phyloP scores from a whole-genome alignment of 306 rosid species.

The Erythrophleum fordii region DNA sequence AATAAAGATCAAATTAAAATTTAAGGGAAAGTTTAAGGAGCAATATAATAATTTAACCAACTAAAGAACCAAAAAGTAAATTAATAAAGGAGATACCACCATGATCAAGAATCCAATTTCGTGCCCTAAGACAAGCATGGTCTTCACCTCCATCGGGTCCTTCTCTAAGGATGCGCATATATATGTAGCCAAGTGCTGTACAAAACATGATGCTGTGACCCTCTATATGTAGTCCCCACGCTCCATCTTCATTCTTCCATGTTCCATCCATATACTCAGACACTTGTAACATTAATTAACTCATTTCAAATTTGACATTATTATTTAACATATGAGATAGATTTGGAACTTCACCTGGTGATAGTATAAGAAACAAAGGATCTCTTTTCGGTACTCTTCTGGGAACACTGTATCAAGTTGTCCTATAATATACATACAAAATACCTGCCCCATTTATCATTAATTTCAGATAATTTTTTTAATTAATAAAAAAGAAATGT shows the following conservation, averaged over 20 bases:
- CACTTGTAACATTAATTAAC: not conserved
- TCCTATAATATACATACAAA: conserved; percentile 61
- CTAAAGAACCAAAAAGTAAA: too few relatives aligned
- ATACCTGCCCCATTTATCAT: conserved; percentile 44
- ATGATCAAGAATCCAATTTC: conserved; percentile 3
- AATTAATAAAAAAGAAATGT: too few relatives aligned
- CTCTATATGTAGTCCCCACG: conserved; percentile 78
- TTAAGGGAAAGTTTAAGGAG: too few relatives aligned
- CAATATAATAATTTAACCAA: too few relatives aligned
- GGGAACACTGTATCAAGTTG: conserved; percentile 57
- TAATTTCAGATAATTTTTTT: not conserved
- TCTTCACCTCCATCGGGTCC: conserved; percentile 49
- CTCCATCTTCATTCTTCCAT: conserved; percentile 76
- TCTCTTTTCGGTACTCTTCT: conserved; percentile 51
- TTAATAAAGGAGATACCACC: not conserved
- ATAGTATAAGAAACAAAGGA: conserved; percentile 59
- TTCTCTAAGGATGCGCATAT: conserved; percentile 69
- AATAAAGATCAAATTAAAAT: too few relatives aligned
- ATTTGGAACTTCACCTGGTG: conserved; percentile 52
- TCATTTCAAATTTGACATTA: not conserved
- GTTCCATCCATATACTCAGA: not conserved
- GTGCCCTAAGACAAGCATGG: not conserved
- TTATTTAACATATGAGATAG: not conserved
- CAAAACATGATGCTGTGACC: conserved; percentile 81
- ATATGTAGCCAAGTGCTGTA: conserved; percentile 56